phyloP scores from a whole-genome alignment of 2,329 filamentous ascomycete species.

The Pezicula rhizophila region DNA sequence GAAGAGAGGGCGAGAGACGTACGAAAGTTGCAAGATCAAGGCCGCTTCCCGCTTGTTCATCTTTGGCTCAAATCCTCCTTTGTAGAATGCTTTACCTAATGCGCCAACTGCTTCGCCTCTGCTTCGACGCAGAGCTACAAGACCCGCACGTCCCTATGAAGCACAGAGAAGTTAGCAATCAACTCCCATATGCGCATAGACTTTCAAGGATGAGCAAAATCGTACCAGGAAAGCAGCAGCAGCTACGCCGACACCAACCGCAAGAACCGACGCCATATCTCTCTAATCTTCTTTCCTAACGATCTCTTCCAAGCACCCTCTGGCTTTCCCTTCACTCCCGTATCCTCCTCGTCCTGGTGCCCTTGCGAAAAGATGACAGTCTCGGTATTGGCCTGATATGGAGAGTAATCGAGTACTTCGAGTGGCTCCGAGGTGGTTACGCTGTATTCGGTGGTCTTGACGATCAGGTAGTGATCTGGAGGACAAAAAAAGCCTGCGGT shows the following conservation, averaged over 20 bases:
- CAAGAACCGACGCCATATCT: constrained; percentile 52
- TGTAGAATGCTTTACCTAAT: constrained; percentile 90
- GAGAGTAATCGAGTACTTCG: too few relatives aligned
- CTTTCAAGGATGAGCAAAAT: background rate
- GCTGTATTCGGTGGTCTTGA: too few relatives aligned
- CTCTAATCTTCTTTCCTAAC: too few relatives aligned
- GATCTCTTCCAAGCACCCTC: too few relatives aligned
- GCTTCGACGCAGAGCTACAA: constrained; percentile 81
- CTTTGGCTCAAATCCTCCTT: constrained; percentile 92
- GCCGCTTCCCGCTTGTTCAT: constrained; percentile 92
- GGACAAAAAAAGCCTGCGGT: too few relatives aligned
- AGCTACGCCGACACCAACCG: constrained; percentile 55
- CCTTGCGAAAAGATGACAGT: too few relatives aligned
- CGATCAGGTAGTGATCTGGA: too few relatives aligned
- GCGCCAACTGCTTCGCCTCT: constrained; percentile 67
- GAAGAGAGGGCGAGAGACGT: constrained; percentile 24
- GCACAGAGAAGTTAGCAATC: constrained; percentile 3
- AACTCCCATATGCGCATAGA: constrained; percentile 8
- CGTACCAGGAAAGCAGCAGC: constrained; percentile 60
- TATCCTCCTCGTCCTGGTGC: too few relatives aligned
- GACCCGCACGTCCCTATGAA: constrained; percentile 77
- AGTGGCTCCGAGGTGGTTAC: too few relatives aligned
- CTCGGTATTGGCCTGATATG: too few relatives aligned
- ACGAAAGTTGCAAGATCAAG: constrained; percentile 87
- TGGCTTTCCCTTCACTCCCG: too few relatives aligned